Evolutionary conservation across 2,329 filamentous ascomycete genomes (phyloP).

Genomic region (Claviceps lovelessii): DNA sequence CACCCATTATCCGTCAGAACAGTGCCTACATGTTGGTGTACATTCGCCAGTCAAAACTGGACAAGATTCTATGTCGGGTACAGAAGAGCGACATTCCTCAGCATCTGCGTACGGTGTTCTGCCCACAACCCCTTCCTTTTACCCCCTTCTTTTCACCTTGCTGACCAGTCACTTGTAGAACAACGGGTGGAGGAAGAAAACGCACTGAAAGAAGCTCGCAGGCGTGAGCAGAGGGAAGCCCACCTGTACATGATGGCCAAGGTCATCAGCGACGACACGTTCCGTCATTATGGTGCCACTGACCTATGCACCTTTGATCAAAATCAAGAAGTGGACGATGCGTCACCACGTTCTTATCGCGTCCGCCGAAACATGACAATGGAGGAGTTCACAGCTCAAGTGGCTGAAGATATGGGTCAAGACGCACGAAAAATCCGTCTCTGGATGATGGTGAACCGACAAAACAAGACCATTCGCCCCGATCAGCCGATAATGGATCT

Average conservation of each 20-base stretch:
- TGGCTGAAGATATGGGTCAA: conserved; percentile 56
- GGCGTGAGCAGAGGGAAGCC: conserved; percentile 83
- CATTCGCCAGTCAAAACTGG: conserved; percentile 73
- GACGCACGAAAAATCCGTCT: conserved; percentile 61
- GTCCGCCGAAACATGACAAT: conserved; percentile 63
- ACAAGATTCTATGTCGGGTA: conserved; percentile 65
- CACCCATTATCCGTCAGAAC: conserved; percentile 48
- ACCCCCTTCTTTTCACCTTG: not conserved
- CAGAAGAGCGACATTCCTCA: conserved; percentile 63
- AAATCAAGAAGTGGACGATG: conserved; percentile 48
- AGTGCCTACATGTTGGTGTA: conserved; percentile 99
- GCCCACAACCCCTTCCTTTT: not conserved
- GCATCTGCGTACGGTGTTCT: conserved; percentile 52
- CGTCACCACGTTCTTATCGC: conserved; percentile 58
- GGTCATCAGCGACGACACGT: conserved; percentile 69
- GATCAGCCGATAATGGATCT: conserved; percentile 73
- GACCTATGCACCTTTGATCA: conserved; percentile 62
- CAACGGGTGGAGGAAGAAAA: conserved; percentile 70
- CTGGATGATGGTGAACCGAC: conserved; percentile 96
- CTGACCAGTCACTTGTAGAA: conserved; percentile 29
- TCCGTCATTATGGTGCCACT: conserved; percentile 66
- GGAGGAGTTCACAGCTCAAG: conserved; percentile 53
- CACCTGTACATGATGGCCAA: conserved; percentile 82
- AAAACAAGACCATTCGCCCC: conserved; percentile 90
- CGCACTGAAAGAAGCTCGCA: conserved; percentile 56